Conservation (phyloP, 2,329 filamentous ascomycete genomes). For the Sarocladium brachiariae region DNA sequence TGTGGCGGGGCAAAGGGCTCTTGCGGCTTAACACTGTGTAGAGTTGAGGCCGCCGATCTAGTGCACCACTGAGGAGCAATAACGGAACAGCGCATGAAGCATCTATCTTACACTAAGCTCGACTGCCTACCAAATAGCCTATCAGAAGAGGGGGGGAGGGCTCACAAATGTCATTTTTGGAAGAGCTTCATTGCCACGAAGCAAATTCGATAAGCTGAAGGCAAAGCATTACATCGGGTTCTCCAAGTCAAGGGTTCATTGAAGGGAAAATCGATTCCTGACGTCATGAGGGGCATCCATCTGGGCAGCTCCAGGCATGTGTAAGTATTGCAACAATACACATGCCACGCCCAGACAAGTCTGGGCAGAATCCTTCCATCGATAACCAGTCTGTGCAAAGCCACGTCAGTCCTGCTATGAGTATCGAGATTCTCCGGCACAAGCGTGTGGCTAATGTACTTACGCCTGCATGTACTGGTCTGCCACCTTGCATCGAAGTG, state of each 20-base stretch:
- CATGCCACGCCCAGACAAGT: neutral
- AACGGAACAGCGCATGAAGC: too few relatives aligned
- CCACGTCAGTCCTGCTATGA: neutral
- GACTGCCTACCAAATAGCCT: too few relatives aligned
- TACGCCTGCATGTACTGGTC: neutral
- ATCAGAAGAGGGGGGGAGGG: too few relatives aligned
- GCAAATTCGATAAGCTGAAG: too few relatives aligned
- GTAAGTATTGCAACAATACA: neutral
- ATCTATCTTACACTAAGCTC: too few relatives aligned
- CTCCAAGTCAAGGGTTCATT: neutral
- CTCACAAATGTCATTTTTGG: too few relatives aligned
- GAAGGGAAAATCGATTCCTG: neutral
- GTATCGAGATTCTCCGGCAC: conserved; percentile 2
- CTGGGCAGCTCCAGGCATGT: neutral
- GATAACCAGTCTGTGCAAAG: conserved; percentile 1
- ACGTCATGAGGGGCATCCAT: conserved; percentile 8
- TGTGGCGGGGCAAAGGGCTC: neutral
- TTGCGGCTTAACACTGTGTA: neutral
- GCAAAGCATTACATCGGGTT: neutral
- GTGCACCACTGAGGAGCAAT: too few relatives aligned
- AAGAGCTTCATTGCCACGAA: too few relatives aligned
- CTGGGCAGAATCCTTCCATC: conserved; percentile 7
- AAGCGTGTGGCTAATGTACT: conserved; percentile 8
- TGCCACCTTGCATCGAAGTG: neutral
- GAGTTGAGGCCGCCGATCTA: too few relatives aligned